Conservation (phyloP, 208 protist species). For the Acanthamoeba sp. region DNA sequence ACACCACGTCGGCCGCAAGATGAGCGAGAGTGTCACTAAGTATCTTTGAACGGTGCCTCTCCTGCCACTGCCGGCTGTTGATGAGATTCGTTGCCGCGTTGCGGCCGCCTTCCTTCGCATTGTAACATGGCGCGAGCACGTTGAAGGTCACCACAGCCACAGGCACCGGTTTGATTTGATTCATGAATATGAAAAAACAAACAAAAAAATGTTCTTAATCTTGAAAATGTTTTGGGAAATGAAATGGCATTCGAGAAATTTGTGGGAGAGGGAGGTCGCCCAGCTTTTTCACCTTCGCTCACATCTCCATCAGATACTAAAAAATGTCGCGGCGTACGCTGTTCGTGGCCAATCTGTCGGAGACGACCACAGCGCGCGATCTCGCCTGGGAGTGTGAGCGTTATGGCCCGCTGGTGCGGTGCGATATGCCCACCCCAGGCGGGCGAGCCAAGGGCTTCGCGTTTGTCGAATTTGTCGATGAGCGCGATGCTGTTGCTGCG, state of each 20-base stretch:
- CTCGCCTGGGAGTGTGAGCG: slow-evolving; percentile 70
- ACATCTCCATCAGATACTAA: neutral
- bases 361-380: slow-evolving; percentile 34
- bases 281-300: no score
- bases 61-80: slow-evolving; percentile 34
- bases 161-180: neutral
- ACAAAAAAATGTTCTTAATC: no score
- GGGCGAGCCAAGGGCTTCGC: slow-evolving; percentile 50
- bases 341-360: slow-evolving; percentile 50
- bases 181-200: neutral
- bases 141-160: slow-evolving; percentile 67
- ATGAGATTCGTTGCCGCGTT: neutral
- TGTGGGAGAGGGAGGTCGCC: neutral
- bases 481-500: slow-evolving; percentile 55
- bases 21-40: neutral
- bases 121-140: slow-evolving; percentile 68
- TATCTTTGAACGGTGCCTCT: neutral
- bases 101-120: neutral
- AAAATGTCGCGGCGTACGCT: slow-evolving; percentile 50
- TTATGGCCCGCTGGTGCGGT: slow-evolving; percentile 60
- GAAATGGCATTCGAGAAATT: no score
- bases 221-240: no score
- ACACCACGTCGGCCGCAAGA: slow-evolving; percentile 4
- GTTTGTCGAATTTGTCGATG: slow-evolving; percentile 58
- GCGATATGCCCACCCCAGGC: slow-evolving; percentile 56